These are phyloP conservation scores for Neoascochyta sp. DNA, from an alignment of 2,329 filamentous ascomycete species.

Conservation along the genomic window DNA sequence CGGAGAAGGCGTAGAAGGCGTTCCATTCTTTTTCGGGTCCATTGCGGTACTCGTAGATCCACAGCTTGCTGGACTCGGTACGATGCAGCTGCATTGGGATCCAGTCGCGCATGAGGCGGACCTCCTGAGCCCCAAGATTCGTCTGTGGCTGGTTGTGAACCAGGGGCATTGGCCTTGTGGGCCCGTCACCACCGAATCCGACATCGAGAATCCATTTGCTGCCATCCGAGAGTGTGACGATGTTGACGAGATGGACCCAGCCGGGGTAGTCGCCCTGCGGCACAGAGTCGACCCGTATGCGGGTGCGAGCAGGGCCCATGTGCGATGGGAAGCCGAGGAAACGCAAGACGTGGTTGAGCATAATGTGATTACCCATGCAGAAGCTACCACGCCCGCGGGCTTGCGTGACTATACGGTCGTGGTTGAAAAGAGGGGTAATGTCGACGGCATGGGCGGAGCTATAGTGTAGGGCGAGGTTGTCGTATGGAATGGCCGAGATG, in stretches of 20 bases:
- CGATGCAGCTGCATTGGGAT: constrained; percentile 46
- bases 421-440: constrained; percentile 49
- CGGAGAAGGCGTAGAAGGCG: constrained; percentile 42
- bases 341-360: constrained; percentile 53
- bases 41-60: constrained; percentile 60
- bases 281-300: constrained; percentile 30
- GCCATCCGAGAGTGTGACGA: constrained; percentile 53
- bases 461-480: constrained; percentile 57
- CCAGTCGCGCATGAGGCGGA: constrained; percentile 52
- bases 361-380: constrained; percentile 57
- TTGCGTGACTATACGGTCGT: constrained; percentile 48
- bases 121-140: constrained; percentile 55
- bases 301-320: constrained; percentile 50
- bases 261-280: constrained; percentile 45
- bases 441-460: constrained; percentile 20
- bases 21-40: constrained; percentile 37
- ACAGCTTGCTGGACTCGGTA: constrained; percentile 46
- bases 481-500: constrained; percentile 53
- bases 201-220: constrained; percentile 57
- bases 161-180: constrained; percentile 57
- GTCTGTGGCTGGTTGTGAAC: constrained; percentile 38
- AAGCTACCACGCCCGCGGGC: constrained; percentile 53
- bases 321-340: constrained; percentile 54
- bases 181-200: constrained; percentile 61
- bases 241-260: constrained; percentile 60